Percentiles rank a stretch among this genome's conserved stretches.
Conservation (phyloP, 75 land plant genomes). For the Adiantum capillusveneris region DNA sequence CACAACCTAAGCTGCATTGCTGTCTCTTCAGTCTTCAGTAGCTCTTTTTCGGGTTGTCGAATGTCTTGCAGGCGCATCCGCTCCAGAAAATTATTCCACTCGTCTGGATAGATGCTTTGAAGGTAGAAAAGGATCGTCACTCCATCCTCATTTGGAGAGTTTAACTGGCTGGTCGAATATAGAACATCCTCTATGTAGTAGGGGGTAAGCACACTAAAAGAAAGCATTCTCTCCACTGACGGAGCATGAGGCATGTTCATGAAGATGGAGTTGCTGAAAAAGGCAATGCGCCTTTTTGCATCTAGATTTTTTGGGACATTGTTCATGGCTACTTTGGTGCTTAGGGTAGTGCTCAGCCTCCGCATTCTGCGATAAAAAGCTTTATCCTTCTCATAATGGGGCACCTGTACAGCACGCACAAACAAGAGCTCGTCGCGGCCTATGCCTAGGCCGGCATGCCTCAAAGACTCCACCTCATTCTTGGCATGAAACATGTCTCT, state of each 20-base stretch:
- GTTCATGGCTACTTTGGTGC: conserved; percentile 23
- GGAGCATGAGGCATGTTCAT: conserved; percentile 45
- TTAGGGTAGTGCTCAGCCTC: conserved; percentile 24
- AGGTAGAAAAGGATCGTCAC: conserved; percentile 26
- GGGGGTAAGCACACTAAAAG: conserved; percentile 34
- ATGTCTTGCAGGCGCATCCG: conserved; percentile 12
- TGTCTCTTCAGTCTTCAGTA: conserved; percentile 14
- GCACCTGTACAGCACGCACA: conserved; percentile 27
- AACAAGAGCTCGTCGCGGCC: conserved; percentile 13
- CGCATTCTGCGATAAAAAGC: conserved; percentile 17
- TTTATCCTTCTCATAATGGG: conserved; percentile 23
- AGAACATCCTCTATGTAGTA: conserved; percentile 32
- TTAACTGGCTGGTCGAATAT: conserved; percentile 15
- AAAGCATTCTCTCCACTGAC: conserved; percentile 30
- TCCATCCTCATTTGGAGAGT: conserved; percentile 25
- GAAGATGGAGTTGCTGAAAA: conserved; percentile 37
- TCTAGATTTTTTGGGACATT: conserved; percentile 29
- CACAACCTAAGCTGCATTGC: conserved; percentile 34
- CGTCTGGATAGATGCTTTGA: conserved; percentile 26
- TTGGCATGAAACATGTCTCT: conserved; percentile 19
- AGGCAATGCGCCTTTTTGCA: conserved; percentile 31
- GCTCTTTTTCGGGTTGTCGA: conserved; percentile 22
- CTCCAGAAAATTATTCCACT: conserved; percentile 16
- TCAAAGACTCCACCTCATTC: neutral
- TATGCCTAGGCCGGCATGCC: neutral